phyloP scores from a whole-genome alignment of 495 filamentous ascomycete genomes.

The Lophium mytilinum region DNA sequence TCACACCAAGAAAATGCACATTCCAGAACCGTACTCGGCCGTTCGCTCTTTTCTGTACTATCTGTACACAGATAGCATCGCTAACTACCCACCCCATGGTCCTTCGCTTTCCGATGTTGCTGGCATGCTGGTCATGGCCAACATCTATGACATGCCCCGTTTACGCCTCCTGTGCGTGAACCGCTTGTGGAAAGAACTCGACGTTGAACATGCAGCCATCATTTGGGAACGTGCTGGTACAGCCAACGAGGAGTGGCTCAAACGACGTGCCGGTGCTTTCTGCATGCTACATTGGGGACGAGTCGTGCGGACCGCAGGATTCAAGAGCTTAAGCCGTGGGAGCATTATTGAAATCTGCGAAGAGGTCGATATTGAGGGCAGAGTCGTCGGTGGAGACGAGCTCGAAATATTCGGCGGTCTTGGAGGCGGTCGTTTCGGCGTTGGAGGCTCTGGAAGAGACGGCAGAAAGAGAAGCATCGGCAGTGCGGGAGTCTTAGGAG shows the following conservation, averaged over 20 bases:
- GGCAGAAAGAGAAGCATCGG: constrained; percentile 45
- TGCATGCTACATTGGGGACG: constrained; percentile 92
- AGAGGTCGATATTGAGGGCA: constrained; percentile 82
- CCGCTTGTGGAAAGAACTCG: constrained; percentile 77
- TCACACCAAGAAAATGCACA: constrained; percentile 93
- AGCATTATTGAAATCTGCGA: constrained; percentile 86
- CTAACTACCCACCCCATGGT: constrained; percentile 47
- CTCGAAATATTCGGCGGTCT: constrained; percentile 70
- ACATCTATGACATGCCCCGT: constrained; percentile 92
- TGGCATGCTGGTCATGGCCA: constrained; percentile 93
- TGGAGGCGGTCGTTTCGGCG: constrained; percentile 51
- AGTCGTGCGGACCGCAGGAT: constrained; percentile 79
- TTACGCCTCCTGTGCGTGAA: constrained; percentile 84
- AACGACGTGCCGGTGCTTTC: constrained; percentile 75
- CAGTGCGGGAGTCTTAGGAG: constrained; percentile 41
- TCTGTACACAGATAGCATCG: constrained; percentile 90
- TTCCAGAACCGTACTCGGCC: constrained; percentile 89
- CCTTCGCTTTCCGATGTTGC: constrained; percentile 75
- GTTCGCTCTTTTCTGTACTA: constrained; percentile 94
- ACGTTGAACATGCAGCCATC: constrained; percentile 88
- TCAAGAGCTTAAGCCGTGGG: constrained; percentile 65
- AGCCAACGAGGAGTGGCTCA: constrained; percentile 87
- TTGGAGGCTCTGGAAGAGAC: constrained; percentile 29
- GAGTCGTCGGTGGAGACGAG: constrained; percentile 76
- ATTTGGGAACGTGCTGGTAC: constrained; percentile 91